These are phyloP conservation scores for Apiospora pterosperma DNA, from an alignment of 2,329 filamentous ascomycete species.

Conservation along the genomic window DNA sequence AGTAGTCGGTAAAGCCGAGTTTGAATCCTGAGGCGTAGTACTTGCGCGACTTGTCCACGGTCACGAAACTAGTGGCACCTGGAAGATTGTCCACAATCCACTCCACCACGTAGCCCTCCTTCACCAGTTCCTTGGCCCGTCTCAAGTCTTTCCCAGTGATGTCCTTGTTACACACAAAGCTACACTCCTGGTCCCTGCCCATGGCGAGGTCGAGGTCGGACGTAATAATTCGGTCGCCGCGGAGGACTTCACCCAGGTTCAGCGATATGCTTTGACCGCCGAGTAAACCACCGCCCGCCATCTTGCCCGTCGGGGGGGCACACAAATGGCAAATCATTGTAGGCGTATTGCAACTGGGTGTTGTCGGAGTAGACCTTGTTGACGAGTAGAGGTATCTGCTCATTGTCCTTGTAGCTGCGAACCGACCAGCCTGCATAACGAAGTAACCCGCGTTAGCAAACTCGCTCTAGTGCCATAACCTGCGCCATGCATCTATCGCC, in stretches of 20 bases:
- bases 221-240: slow-evolving; percentile 79
- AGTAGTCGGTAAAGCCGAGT: slow-evolving; percentile 71
- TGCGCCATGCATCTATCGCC: slow-evolving; percentile 15
- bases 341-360: slow-evolving; percentile 88
- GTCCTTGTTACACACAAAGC: slow-evolving; percentile 67
- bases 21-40: slow-evolving; percentile 92
- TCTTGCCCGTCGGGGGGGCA: slow-evolving; percentile 71
- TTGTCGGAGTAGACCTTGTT: slow-evolving; percentile 92
- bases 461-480: slow-evolving; percentile 8
- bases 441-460: slow-evolving; percentile 6
- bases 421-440: slow-evolving; percentile 67
- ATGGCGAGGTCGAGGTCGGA: slow-evolving; percentile 81
- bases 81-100: slow-evolving; percentile 94
- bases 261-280: slow-evolving; percentile 76
- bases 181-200: slow-evolving; percentile 71
- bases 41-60: slow-evolving; percentile 77
- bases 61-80: slow-evolving; percentile 84
- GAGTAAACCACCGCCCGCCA: slow-evolving; percentile 64
- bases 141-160: slow-evolving; percentile 63
- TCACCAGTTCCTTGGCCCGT: slow-evolving; percentile 68
- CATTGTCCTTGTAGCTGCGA: slow-evolving; percentile 72
- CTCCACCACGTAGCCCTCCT: slow-evolving; percentile 79
- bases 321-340: slow-evolving; percentile 83
- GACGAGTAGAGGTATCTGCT: slow-evolving; percentile 79
- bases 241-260: slow-evolving; percentile 83